These are phyloP conservation scores for Colletotrichum orchidophilum DNA, from an alignment of 2,329 filamentous ascomycete genomes.

Conservation along the genomic window DNA sequence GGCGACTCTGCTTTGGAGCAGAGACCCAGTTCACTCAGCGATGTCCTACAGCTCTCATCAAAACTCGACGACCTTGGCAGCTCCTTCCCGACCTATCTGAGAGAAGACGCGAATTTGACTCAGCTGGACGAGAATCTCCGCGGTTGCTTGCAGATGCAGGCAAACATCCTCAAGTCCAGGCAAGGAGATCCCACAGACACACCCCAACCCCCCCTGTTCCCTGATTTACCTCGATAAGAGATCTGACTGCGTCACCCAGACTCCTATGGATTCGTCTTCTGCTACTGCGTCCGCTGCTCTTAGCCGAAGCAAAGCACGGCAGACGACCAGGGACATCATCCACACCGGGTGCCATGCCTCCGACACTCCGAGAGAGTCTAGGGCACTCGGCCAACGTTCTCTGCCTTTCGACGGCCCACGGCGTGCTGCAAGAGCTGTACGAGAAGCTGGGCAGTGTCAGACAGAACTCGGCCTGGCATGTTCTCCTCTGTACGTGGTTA, in stretches of 20 bases:
- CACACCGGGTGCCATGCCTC: background rate
- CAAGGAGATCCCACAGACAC: rapidly evolving
- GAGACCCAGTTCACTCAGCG: background rate
- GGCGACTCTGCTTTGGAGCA: background rate
- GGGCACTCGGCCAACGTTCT: background rate
- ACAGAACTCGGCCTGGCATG: conserved; percentile 17
- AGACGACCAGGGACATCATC: background rate
- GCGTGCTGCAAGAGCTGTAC: conserved; percentile 4
- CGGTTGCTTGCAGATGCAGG: conserved; percentile 8
- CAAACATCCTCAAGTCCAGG: conserved; percentile 20
- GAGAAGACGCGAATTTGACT: background rate
- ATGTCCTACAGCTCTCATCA: background rate
- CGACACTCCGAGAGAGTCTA: background rate
- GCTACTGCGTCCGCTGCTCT: background rate
- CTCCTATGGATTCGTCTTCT: conserved; percentile 12
- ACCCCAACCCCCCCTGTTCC: background rate
- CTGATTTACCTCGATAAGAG: too few species aligned
- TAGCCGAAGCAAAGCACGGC: background rate
- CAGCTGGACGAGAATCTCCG: background rate
- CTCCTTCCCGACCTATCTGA: background rate
- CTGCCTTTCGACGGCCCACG: conserved; percentile 10
- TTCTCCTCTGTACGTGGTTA: conserved; percentile 5
- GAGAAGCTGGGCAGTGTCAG: conserved; percentile 3
- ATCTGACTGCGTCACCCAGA: background rate
- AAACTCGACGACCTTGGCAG: background rate